Evolutionary conservation across 352 stramenopile genomes (phyloP), one percentile per base, ranked within the genome.

Genomic region (Phytophthora megakarya): DNA sequence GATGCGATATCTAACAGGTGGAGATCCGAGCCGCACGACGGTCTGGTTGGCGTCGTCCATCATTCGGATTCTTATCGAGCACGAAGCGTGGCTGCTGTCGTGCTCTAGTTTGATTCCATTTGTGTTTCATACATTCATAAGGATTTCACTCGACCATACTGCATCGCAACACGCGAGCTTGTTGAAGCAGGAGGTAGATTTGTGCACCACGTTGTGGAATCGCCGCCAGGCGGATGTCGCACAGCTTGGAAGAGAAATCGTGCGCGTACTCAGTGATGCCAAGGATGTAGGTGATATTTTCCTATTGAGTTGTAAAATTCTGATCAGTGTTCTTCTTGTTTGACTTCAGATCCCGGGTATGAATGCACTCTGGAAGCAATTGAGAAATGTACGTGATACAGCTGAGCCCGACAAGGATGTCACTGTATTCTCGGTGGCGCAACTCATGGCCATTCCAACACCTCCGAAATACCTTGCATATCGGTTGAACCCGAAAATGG

Each of bases 401-500:
- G 40, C 49, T 38, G 54, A 64, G 25, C 72, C 84, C 38, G 65
- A 65, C 8, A 86, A 87, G 26, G 83, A 90, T 50, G 42, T 69
- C 11, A 72, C 67, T 1, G 67, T 82, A 3, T 84, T 84, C 30
- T 91, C 85, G 6, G 83, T 93, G 7, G 70, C 85, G 2, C 77
- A 81, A 26, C 70, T 93, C n/a, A 93, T 93, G 85, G 61, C 76
- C 15, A 81, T 75, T 46, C 76, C 80, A 21, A 93, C 86, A 5
- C 86, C 84, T 52, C 71, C 82, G 1, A 92, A 83, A 56, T 93
- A 90, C 49, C 69, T 95, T 12, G 84, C 86, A 8, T 92, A 89
- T 22, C 83, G 86, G 8, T 71, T 95, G 47, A 90, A 85, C 18
- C 84, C 85, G 9, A 95, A 90, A 61, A 93, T 95, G 84, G 84